phyloP scores from a whole-genome alignment of 768 basidiomycete species.

The Leccinum sublutescens region DNA sequence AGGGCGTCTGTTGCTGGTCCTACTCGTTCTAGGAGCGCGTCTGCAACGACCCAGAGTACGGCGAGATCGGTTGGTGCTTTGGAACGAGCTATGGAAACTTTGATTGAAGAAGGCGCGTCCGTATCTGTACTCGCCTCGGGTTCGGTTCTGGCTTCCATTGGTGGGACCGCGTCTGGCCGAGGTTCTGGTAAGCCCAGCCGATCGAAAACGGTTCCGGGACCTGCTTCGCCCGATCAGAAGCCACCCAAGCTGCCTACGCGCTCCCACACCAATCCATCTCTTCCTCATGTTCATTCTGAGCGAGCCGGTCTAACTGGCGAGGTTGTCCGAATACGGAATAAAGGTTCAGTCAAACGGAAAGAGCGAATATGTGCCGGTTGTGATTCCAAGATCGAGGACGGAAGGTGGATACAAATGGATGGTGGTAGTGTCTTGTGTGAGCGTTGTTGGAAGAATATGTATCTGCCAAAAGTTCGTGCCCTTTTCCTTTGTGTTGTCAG shows the following conservation, averaged over 20 bases:
- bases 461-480: slow-evolving; percentile 76
- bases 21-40: slow-evolving; percentile 25
- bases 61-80: slow-evolving; percentile 38
- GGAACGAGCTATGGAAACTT: slow-evolving; percentile 50
- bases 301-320: slow-evolving; percentile 27
- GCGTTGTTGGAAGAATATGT: slow-evolving; percentile 94
- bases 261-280: slow-evolving; percentile 49
- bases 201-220: slow-evolving; percentile 53
- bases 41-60: slow-evolving; percentile 29
- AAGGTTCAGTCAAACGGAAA: slow-evolving; percentile 35
- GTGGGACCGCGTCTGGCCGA: slow-evolving; percentile 19
- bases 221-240: slow-evolving; percentile 43
- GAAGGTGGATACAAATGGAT: slow-evolving; percentile 79
- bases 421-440: slow-evolving; percentile 81
- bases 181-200: slow-evolving; percentile 35
- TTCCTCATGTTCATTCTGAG: slow-evolving; percentile 34
- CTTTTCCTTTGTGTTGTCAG: background rate
- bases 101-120: slow-evolving; percentile 44
- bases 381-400: slow-evolving; percentile 66
- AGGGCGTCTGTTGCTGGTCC: slow-evolving; percentile 7
- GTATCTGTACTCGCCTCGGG: slow-evolving; percentile 36
- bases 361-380: slow-evolving; percentile 65
- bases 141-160: slow-evolving; percentile 32
- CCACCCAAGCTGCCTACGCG: slow-evolving; percentile 56
- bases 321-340: slow-evolving; percentile 31